These are phyloP conservation scores for Pseudopyrenochaeta lycopersici DNA, from an alignment of 2,329 filamentous ascomycete genomes.

Conservation along the genomic window DNA sequence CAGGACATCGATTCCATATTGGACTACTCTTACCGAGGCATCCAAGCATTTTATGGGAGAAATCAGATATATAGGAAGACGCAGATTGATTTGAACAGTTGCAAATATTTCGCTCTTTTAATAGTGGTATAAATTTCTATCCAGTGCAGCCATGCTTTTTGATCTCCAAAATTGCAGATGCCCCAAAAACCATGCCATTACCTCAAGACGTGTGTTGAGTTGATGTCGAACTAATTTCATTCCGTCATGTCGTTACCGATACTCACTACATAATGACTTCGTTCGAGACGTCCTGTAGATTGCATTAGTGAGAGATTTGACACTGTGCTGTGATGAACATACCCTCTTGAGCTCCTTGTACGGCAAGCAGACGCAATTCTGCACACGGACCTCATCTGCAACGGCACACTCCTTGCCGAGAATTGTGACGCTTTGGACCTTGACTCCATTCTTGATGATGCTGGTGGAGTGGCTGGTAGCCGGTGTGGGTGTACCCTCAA, in stretches of 20 bases:
- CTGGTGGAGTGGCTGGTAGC: slow-evolving; percentile 89
- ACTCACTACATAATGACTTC: slow-evolving; percentile 84
- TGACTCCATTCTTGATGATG: slow-evolving; percentile 96
- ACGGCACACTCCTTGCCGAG: slow-evolving; percentile 95
- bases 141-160: slow-evolving; percentile 13
- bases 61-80: neutral
- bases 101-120: neutral
- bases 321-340: slow-evolving; percentile 52
- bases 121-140: slow-evolving; percentile 15
- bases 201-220: neutral
- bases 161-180: slow-evolving; percentile 13
- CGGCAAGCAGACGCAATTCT: slow-evolving; percentile 97
- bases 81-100: neutral
- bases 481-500: slow-evolving; percentile 92
- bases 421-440: slow-evolving; percentile 98
- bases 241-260: neutral
- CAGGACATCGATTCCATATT: slow-evolving; percentile 1
- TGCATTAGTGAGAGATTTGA: slow-evolving; percentile 7
- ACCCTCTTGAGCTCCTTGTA: slow-evolving; percentile 98
- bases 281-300: slow-evolving; percentile 78
- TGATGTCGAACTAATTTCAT: neutral
- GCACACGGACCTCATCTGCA: slow-evolving; percentile 91
- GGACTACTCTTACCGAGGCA: too few species aligned
- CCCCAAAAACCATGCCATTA: slow-evolving; percentile 3
- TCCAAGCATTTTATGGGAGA: too few species aligned